phyloP scores from a whole-genome alignment of 2,329 filamentous ascomycete genomes.

The Colletotrichum eleusines region DNA sequence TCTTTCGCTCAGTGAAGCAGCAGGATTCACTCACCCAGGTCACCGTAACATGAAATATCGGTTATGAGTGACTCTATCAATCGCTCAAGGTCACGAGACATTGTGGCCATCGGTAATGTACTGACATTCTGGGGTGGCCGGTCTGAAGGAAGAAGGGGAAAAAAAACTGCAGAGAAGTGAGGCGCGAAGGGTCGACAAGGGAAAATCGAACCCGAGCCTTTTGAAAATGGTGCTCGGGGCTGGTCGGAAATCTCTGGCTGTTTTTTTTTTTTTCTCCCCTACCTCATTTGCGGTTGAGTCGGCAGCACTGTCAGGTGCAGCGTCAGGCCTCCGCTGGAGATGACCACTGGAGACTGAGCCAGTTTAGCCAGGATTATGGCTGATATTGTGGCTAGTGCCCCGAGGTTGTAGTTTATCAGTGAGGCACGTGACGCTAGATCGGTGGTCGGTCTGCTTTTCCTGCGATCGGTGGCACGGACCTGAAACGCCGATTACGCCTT shows the following conservation, averaged over 20 bases:
- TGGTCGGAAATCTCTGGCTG: conserved; percentile 12
- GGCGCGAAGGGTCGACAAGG: conserved; percentile 27
- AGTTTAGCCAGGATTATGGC: not conserved
- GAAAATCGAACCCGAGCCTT: conserved; percentile 28
- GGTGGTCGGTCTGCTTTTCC: not conserved
- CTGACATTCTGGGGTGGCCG: conserved; percentile 27
- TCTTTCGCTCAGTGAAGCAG: conserved; percentile 8
- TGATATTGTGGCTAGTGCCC: not conserved
- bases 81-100: conserved; percentile 42
- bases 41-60: conserved; percentile 43
- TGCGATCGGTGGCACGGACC: not conserved
- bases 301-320: no score
- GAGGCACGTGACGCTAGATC: not conserved
- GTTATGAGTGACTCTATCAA: conserved; percentile 41
- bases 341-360: not conserved
- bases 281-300: not conserved
- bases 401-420: no score
- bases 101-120: not conserved
- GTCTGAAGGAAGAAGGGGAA: not conserved
- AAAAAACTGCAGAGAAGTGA: conserved; percentile 10
- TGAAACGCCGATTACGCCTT: not conserved
- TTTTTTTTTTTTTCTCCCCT: not conserved
- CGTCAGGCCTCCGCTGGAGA: no score
- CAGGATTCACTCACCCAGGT: conserved; percentile 37
- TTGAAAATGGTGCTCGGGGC: conserved; percentile 7